These are phyloP conservation scores for Pichia cabralensis DNA, from an alignment of 805 yeast genomes.

Conservation along the genomic window DNA sequence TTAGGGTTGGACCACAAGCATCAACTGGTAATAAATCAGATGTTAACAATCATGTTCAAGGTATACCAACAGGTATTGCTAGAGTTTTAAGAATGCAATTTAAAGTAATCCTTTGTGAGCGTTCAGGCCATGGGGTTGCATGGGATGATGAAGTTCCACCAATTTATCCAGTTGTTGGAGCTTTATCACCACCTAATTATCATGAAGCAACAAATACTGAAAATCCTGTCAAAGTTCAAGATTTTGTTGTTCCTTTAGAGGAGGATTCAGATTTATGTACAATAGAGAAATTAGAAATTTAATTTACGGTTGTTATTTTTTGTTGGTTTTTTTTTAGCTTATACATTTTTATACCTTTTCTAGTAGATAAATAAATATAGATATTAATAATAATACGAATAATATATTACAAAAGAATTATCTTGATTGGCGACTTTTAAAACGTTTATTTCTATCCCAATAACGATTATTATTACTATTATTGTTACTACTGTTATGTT, in stretches of 20 bases:
- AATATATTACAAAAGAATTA: too few relatives aligned
- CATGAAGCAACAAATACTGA: constrained; percentile 22
- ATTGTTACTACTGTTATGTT: too few relatives aligned
- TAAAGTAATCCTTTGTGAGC: constrained; percentile 68
- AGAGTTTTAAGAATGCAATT: constrained; percentile 93
- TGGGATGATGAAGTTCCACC: constrained; percentile 99
- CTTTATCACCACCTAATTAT: constrained; percentile 84
- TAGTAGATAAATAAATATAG: too few relatives aligned
- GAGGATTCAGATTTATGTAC: too few relatives aligned
- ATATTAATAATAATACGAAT: too few relatives aligned
- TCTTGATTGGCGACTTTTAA: too few relatives aligned
- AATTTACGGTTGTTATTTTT: too few relatives aligned
- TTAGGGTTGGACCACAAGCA: constrained; percentile 25
- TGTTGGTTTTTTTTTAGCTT: too few relatives aligned
- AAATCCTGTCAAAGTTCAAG: constrained; percentile 12
- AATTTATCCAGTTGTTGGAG: constrained; percentile 73
- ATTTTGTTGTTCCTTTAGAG: constrained; percentile 18
- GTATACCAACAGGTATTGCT: constrained; percentile 91
- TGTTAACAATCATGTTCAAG: constrained; percentile 30
- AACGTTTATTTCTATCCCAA: too few relatives aligned
- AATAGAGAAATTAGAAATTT: constrained; percentile 2
- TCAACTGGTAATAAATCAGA: constrained; percentile 20
- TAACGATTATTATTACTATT: too few relatives aligned
- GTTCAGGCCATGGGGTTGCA: constrained; percentile 91
- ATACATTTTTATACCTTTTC: too few relatives aligned